phyloP scores from a whole-genome alignment of 805 yeast species.

The Isabelozyma pseudorhagii region DNA sequence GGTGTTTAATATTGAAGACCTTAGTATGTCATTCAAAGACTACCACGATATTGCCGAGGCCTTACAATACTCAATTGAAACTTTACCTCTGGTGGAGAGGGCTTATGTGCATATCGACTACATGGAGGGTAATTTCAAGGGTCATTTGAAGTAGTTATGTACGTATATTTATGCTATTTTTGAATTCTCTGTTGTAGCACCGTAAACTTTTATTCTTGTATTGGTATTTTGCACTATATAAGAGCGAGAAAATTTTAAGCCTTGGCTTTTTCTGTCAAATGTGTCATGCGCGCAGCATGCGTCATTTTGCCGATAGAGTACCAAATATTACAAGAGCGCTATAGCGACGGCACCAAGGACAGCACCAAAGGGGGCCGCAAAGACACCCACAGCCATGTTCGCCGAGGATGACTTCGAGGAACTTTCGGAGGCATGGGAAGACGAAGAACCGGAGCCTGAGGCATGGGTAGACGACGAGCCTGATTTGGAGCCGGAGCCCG shows the following conservation, averaged over 20 bases:
- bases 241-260: not conserved
- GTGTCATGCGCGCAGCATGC: not conserved
- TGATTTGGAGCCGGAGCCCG: conserved; percentile 1
- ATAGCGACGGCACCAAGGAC: conserved; percentile 14
- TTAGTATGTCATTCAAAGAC: conserved; percentile 53
- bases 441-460: conserved; percentile 11
- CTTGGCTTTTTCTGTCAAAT: not conserved
- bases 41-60: conserved; percentile 81
- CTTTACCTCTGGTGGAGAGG: conserved; percentile 73
- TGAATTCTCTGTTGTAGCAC: too few species aligned
- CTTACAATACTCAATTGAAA: conserved; percentile 74
- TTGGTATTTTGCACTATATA: too few species aligned
- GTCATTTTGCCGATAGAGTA: not conserved
- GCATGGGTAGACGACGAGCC: conserved; percentile 3
- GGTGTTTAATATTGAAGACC: conserved; percentile 45
- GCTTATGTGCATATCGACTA: conserved; percentile 81
- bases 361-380: conserved; percentile 13
- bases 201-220: not conserved
- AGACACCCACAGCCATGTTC: conserved; percentile 7
- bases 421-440: conserved; percentile 7
- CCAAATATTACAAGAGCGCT: conserved; percentile 10
- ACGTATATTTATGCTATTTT: not conserved
- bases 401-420: conserved; percentile 10
- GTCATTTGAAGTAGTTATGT: conserved; percentile 29
- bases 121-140: conserved; percentile 42